These are phyloP conservation scores for Suillus discolor DNA, from an alignment of 768 basidiomycete genomes.

Conservation along the genomic window DNA sequence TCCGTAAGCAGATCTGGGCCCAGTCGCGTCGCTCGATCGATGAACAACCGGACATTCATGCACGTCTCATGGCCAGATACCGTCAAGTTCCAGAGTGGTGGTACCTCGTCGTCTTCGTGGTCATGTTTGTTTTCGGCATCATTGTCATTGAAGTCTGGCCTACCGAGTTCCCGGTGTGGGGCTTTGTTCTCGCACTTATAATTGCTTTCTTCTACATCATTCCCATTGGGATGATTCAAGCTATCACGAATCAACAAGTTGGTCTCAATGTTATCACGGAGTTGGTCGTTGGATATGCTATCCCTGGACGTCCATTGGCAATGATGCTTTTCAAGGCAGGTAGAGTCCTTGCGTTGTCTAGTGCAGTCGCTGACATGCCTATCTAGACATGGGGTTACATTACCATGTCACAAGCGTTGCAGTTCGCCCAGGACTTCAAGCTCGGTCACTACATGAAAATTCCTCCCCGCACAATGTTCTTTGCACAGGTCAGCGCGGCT, in stretches of 20 bases:
- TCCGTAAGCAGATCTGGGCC: constrained; percentile 57
- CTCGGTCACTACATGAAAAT: constrained; percentile 77
- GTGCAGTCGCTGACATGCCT: constrained; percentile 18
- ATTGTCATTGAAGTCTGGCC: constrained; percentile 65
- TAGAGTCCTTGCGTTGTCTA: constrained; percentile 27
- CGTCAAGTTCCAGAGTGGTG: constrained; percentile 65
- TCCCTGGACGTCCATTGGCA: constrained; percentile 68
- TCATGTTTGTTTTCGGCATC: constrained; percentile 63
- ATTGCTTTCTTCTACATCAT: constrained; percentile 67
- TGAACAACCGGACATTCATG: constrained; percentile 63
- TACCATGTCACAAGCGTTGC: constrained; percentile 65
- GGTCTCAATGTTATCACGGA: constrained; percentile 73
- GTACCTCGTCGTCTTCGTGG: constrained; percentile 45
- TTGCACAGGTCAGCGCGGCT: constrained; percentile 66
- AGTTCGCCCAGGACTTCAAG: constrained; percentile 75
- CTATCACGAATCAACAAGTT: constrained; percentile 79
- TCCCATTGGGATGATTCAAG: constrained; percentile 77
- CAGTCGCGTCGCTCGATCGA: constrained; percentile 53
- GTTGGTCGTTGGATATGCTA: constrained; percentile 60
- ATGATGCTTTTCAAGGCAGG: constrained; percentile 78
- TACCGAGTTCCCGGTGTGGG: constrained; percentile 49
- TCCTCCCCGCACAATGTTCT: constrained; percentile 67
- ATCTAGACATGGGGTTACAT: constrained; percentile 64
- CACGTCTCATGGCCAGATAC: constrained; percentile 59
- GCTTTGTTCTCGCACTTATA: constrained; percentile 41